These are phyloP conservation scores for Ogataea thermomethanolica DNA, from an alignment of 805 yeast genomes.

Conservation along the genomic window DNA sequence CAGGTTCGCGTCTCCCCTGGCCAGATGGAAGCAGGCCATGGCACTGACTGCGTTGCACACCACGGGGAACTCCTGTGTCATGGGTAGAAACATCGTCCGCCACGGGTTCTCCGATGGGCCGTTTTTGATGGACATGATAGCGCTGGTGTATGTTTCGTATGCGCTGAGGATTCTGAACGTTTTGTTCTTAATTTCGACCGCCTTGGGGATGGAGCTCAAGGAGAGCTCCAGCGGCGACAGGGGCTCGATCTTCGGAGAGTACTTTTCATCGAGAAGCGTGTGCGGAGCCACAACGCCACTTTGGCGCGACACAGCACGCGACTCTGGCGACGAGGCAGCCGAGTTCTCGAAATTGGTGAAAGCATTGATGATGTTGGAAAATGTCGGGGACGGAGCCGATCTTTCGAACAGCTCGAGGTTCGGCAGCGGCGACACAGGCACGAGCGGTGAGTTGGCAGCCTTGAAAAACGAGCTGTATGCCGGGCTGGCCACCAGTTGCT, in stretches of 20 bases:
- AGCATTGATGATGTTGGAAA: conserved; percentile 27
- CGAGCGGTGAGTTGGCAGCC: conserved; percentile 12
- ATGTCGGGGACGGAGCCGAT: conserved; percentile 23
- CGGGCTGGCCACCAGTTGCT: conserved; percentile 18
- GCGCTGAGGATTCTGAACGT: conserved; percentile 31
- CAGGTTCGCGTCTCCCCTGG: conserved; percentile 41
- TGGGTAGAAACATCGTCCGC: conserved; percentile 54
- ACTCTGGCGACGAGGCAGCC: conserved; percentile 26
- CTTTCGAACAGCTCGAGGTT: neutral
- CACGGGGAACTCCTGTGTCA: conserved; percentile 53
- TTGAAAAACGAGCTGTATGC: conserved; percentile 13
- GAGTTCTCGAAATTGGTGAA: conserved; percentile 29
- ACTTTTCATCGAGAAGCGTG: conserved; percentile 4
- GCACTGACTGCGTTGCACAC: conserved; percentile 61
- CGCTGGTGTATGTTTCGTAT: conserved; percentile 46
- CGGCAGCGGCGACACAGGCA: conserved; percentile 13
- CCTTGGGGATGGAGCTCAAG: conserved; percentile 17
- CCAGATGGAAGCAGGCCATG: conserved; percentile 61
- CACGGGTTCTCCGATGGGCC: conserved; percentile 69
- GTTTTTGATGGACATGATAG: conserved; percentile 59
- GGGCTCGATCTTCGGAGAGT: neutral
- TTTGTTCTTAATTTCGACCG: conserved; percentile 30
- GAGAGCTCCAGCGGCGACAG: conserved; percentile 2
- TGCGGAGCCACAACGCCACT: conserved; percentile 13
- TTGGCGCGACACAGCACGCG: conserved; percentile 17